phyloP scores from a whole-genome alignment of 75 land plant species.

The Ceratopteris richardii region DNA sequence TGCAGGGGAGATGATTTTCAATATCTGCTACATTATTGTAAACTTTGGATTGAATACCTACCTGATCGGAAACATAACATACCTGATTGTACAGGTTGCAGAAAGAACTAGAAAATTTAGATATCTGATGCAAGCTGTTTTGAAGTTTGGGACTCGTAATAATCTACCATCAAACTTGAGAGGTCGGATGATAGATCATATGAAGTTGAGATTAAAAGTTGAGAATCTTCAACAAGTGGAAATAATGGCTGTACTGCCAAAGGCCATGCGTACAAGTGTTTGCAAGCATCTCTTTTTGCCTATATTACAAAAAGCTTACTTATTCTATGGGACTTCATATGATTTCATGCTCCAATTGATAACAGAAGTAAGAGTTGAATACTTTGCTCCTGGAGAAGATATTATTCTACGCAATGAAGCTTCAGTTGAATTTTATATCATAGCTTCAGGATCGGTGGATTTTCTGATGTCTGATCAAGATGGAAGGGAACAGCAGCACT shows the following conservation, averaged over 20 bases:
- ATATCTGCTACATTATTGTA: constrained; percentile 38
- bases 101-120: constrained; percentile 43
- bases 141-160: constrained; percentile 40
- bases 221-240: constrained; percentile 43
- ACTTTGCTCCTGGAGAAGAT: constrained; percentile 52
- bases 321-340: constrained; percentile 28
- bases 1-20: constrained; percentile 42
- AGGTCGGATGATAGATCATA: constrained; percentile 52
- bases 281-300: constrained; percentile 29
- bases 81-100: constrained; percentile 44
- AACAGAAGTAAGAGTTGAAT: constrained; percentile 61
- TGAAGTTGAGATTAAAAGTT: constrained; percentile 43
- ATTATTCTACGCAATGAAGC: constrained; percentile 57
- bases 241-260: constrained; percentile 42
- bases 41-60: constrained; percentile 54
- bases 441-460: constrained; percentile 54
- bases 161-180: constrained; percentile 35
- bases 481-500: constrained; percentile 40
- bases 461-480: constrained; percentile 29
- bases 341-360: constrained; percentile 47
- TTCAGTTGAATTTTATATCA: constrained; percentile 55
- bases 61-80: constrained; percentile 61
- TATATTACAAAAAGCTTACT: constrained; percentile 27
- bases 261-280: constrained; percentile 44
- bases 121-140: constrained; percentile 49